Evolutionary conservation across 495 filamentous ascomycete genomes (phyloP), one percentile per base, ranked within the genome.

Genomic region (Podospora pseudopauciseta): DNA sequence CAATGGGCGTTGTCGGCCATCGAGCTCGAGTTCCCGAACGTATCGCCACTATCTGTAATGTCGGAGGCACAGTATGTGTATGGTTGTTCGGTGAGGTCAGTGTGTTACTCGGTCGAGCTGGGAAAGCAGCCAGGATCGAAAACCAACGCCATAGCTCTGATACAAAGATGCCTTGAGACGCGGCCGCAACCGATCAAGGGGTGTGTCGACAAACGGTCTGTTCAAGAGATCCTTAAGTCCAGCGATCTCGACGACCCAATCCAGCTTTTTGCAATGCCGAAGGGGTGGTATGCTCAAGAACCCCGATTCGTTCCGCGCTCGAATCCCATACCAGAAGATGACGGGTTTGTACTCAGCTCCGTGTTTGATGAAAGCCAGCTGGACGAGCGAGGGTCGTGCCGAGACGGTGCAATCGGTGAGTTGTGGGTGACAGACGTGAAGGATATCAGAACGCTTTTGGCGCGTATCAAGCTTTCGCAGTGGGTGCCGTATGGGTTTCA

Each of bases 401-500:
- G 59, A 4, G 70, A 74, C 0, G 71, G 71, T 7, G 82, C 88
- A 0, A 78, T 69, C 44, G 84, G 82, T 23, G 87, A 90, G 77
- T 76, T 90, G n/a, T 91, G 88, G 88, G 78, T 91, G 34, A 81
- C 90, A 63, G 82, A 90, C 71, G 88, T 87, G 18, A 80, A 69
- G 63, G 78, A 77, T 11, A 89, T 91, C 86, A 79, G 67, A 58
- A 79, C 85, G 6, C 80, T 90, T 0, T 76, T 88, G 28, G 84
- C 82, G 11, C 82, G 73, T 65, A 79, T 90, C 44, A 68, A 73
- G 34, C 74, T 91, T 60, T 87, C 88, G 19, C 87, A 89, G 74
- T 73, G 87, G 30, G 88, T 91, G 5, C 88, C 88, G 20, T 90
- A 90, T 71, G 88, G 88, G 0, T 74, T 91, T 65, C 88, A 91